A percentile compares a stretch with the other conserved stretches of the same genome.
Conservation (phyloP, 768 basidiomycete species). For the Tremella fuciformis region DNA sequence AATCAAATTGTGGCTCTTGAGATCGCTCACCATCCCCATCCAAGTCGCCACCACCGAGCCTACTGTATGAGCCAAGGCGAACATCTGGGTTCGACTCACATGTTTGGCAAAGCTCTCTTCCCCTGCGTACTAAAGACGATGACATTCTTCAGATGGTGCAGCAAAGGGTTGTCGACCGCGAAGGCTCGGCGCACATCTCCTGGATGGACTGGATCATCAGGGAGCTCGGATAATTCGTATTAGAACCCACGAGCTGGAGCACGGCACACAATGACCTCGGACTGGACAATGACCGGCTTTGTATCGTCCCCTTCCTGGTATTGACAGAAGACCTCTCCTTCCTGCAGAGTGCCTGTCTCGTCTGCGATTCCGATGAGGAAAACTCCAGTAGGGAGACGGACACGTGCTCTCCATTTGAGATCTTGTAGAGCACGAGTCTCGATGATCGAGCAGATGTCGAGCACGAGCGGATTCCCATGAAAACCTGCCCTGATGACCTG, state of each 20-base stretch:
- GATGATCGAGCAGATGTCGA: slow-evolving; percentile 42
- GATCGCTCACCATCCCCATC: slow-evolving; percentile 40
- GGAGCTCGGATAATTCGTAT: neutral
- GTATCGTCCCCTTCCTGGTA: slow-evolving; percentile 37
- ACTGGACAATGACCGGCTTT: slow-evolving; percentile 25
- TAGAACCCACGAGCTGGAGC: slow-evolving; percentile 45
- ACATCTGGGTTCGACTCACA: slow-evolving; percentile 21
- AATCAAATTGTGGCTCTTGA: too few relatives aligned
- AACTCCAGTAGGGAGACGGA: slow-evolving; percentile 41
- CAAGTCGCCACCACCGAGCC: slow-evolving; percentile 50
- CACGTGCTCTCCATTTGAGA: slow-evolving; percentile 48
- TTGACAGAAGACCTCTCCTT: slow-evolving; percentile 49
- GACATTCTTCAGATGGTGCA: slow-evolving; percentile 49
- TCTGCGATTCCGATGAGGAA: slow-evolving; percentile 51
- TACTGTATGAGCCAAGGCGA: slow-evolving; percentile 14
- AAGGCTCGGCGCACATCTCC: slow-evolving; percentile 46
- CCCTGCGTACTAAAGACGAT: slow-evolving; percentile 49
- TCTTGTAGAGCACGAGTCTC: slow-evolving; percentile 48
- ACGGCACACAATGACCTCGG: slow-evolving; percentile 42
- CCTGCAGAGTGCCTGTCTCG: slow-evolving; percentile 40
- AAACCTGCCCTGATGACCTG: slow-evolving; percentile 43
- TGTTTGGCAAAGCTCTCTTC: slow-evolving; percentile 40
- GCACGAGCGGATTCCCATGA: slow-evolving; percentile 40
- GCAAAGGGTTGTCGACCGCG: slow-evolving; percentile 44
- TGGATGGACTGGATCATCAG: slow-evolving; percentile 17